Evolutionary conservation across 495 filamentous ascomycete species (phyloP).

Genomic region (Neurospora sp.): DNA sequence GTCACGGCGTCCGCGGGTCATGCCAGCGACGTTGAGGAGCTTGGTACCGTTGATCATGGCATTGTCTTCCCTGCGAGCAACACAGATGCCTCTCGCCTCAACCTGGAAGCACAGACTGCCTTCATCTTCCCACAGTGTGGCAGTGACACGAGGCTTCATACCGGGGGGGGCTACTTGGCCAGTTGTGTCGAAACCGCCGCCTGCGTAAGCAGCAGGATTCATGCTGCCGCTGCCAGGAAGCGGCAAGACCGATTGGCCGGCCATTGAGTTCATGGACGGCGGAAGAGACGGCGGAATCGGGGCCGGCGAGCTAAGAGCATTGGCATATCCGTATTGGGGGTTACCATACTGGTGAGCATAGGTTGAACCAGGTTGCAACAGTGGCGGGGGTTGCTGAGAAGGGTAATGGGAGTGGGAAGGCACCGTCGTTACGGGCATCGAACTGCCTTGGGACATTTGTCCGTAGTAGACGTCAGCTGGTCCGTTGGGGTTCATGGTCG

Average conservation of each 20-base stretch:
- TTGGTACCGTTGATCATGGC: slow-evolving; percentile 99
- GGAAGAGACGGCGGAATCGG: slow-evolving; percentile 51
- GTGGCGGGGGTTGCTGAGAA: slow-evolving; percentile 60
- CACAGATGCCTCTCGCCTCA: slow-evolving; percentile 91
- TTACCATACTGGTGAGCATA: slow-evolving; percentile 55
- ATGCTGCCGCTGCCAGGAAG: slow-evolving; percentile 51
- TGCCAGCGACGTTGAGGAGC: slow-evolving; percentile 90
- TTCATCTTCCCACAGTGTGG: slow-evolving; percentile 97
- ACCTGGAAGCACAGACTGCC: slow-evolving; percentile 97
- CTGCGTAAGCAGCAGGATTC: slow-evolving; percentile 37
- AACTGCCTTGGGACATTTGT: slow-evolving; percentile 74
- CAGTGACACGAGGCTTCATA: slow-evolving; percentile 95
- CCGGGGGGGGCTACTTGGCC: slow-evolving; percentile 94
- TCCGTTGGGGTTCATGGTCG: slow-evolving; percentile 71
- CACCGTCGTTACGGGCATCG: slow-evolving; percentile 70
- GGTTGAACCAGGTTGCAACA: slow-evolving; percentile 70
- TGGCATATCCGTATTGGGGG: slow-evolving; percentile 62
- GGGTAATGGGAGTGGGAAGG: slow-evolving; percentile 69
- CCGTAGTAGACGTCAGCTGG: slow-evolving; percentile 77
- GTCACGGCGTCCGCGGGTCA: slow-evolving; percentile 92
- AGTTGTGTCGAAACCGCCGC: slow-evolving; percentile 67
- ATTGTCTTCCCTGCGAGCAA: slow-evolving; percentile 92
- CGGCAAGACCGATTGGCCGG: slow-evolving; percentile 51
- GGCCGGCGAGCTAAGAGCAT: slow-evolving; percentile 67
- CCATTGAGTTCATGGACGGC: slow-evolving; percentile 45